phyloP scores from a whole-genome alignment of 2,329 filamentous ascomycete genomes.

The Aureobasidium sp. region DNA sequence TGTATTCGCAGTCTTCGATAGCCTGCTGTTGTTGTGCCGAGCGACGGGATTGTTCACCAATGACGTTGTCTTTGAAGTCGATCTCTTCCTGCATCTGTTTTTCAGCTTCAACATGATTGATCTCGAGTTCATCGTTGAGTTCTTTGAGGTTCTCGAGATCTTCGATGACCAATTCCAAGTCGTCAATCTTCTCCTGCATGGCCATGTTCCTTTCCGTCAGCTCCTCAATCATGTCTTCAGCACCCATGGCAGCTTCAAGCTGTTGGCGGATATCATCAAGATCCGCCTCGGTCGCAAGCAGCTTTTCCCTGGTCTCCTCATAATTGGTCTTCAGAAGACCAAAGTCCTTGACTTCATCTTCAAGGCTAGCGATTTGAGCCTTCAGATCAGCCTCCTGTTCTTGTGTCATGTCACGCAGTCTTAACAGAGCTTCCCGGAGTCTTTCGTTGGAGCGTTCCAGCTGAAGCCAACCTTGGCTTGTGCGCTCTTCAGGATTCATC shows the following conservation, averaged over 20 bases:
- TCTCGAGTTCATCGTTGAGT: constrained; percentile 87
- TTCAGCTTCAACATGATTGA: constrained; percentile 86
- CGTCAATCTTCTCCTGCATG: constrained; percentile 74
- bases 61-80: constrained; percentile 76
- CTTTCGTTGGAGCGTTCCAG: constrained; percentile 88
- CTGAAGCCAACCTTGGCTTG: constrained; percentile 81
- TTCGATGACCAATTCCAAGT: constrained; percentile 73
- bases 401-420: constrained; percentile 78
- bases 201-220: constrained; percentile 80
- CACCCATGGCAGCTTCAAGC: constrained; percentile 77
- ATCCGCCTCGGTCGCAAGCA: constrained; percentile 64
- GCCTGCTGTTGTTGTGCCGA: constrained; percentile 69
- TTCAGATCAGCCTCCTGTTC: constrained; percentile 75
- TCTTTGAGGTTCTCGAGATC: constrained; percentile 87
- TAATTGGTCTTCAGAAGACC: constrained; percentile 52
- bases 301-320: constrained; percentile 62
- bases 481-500: constrained; percentile 81
- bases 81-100: constrained; percentile 93
- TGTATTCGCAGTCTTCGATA: constrained; percentile 85
- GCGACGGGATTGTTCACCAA: constrained; percentile 72
- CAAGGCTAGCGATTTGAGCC: constrained; percentile 46
- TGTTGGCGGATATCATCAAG: constrained; percentile 85
- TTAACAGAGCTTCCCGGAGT: constrained; percentile 74
- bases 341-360: constrained; percentile 37
- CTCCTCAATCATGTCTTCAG: constrained; percentile 91